phyloP scores from a whole-genome alignment of 805 yeast genomes.

The Millerozyma miso region DNA sequence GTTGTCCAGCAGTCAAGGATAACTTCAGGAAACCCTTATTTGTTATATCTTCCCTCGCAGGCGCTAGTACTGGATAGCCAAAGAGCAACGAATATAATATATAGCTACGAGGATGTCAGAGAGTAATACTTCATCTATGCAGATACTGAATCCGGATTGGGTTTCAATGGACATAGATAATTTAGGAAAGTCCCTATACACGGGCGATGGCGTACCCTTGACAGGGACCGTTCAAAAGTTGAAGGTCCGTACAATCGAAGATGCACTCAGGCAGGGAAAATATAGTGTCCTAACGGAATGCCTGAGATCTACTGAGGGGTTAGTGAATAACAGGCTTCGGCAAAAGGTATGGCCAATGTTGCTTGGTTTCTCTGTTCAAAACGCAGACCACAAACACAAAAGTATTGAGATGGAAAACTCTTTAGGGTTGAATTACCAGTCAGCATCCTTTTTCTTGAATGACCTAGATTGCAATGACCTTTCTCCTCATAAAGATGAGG shows the following conservation, averaged over 20 bases:
- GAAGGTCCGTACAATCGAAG: conserved; percentile 33
- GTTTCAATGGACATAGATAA: conserved; percentile 47
- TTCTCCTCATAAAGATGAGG: conserved; percentile 62
- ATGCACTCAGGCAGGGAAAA: conserved; percentile 32
- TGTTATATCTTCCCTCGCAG: background rate
- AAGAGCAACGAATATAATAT: background rate
- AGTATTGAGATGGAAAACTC: conserved; percentile 3
- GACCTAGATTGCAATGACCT: conserved; percentile 24
- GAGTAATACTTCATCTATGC: conserved; percentile 1
- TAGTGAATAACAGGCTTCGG: conserved; percentile 40
- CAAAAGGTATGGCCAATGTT: conserved; percentile 49
- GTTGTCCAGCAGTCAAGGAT: too few species aligned
- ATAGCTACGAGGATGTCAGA: background rate
- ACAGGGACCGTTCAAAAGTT: conserved; percentile 33
- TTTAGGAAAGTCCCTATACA: conserved; percentile 44
- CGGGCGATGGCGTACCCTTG: conserved; percentile 35
- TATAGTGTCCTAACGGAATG: conserved; percentile 23
- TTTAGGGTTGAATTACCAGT: conserved; percentile 3
- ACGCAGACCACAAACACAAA: conserved; percentile 1
- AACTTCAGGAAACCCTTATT: too few species aligned
- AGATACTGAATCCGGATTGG: conserved; percentile 39
- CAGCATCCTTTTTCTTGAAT: conserved; percentile 14
- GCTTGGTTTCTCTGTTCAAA: conserved; percentile 22
- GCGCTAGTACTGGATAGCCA: background rate
- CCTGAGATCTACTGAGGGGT: conserved; percentile 45